phyloP scores from a whole-genome alignment of 345 rosid genomes.

The Eucalyptus guilfoylei region DNA sequence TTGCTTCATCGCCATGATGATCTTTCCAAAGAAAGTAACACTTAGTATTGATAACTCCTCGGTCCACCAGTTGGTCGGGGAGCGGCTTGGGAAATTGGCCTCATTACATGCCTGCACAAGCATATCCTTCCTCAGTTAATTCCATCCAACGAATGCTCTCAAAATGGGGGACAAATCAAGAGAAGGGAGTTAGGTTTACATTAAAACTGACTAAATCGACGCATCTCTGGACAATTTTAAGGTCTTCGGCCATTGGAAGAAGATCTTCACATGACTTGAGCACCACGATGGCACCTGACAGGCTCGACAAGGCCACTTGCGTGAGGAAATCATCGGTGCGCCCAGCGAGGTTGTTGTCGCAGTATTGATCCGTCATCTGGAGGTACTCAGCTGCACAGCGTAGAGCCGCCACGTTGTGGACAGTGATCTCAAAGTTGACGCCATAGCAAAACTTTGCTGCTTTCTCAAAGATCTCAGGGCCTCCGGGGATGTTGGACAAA shows the following conservation, averaged over 20 bases:
- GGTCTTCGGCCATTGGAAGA: conserved; percentile 66
- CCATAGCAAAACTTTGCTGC: conserved; percentile 95
- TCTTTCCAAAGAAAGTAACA: conserved; percentile 32
- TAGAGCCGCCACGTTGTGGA: conserved; percentile 87
- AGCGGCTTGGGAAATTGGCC: conserved; percentile 70
- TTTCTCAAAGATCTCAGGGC: conserved; percentile 90
- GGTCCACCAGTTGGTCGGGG: conserved; percentile 96
- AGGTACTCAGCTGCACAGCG: conserved; percentile 85
- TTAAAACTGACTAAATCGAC: conserved; percentile 48
- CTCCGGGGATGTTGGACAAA: conserved; percentile 77
- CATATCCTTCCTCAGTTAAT: neutral
- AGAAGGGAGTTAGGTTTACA: conserved; percentile 11
- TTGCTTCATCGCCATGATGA: conserved; percentile 48
- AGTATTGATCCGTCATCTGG: conserved; percentile 70
- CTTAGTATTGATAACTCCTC: conserved; percentile 80
- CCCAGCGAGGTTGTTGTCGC: conserved; percentile 60
- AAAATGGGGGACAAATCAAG: neutral
- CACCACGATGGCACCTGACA: conserved; percentile 76
- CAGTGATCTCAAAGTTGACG: conserved; percentile 89
- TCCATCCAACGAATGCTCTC: neutral
- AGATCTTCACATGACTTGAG: conserved; percentile 78
- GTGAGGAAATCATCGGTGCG: conserved; percentile 85
- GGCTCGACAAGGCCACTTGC: conserved; percentile 74
- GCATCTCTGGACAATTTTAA: conserved; percentile 59
- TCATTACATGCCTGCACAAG: conserved; percentile 54